Evolutionary conservation across 1,284 basidiomycete species (phyloP), one percentile per base, ranked within the genome.

Genomic region (Xerocomus nothofagi): DNA sequence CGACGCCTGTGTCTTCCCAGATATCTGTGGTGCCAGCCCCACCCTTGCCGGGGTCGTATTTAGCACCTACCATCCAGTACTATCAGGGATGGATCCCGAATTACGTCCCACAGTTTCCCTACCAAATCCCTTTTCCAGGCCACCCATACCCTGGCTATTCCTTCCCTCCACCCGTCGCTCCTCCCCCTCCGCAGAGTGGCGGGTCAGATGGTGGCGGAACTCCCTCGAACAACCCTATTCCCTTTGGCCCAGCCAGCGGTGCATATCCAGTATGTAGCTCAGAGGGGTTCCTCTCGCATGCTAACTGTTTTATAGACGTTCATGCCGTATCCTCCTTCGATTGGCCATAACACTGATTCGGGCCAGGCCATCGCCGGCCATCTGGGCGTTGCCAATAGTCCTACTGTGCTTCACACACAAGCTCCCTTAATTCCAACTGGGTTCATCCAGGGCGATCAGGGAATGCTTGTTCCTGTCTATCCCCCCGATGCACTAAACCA

Each of bases 401-500:
- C 68, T 30, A 58, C 61, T 30, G 56, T 59, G 6, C 44, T 66
- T 45, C 64, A 66, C 34, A 53, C 67, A 27, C 81, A 82, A 62
- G 77, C 84, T 12, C 84, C 86, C 26, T 68, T 88, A 14, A 70
- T 77, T 33, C 80, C 86, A 2, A 79, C 82, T 0, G 84, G 84
- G 3, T 89, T 88, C 59, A 79, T 86, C 47, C 84, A 87, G 54
- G 80, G 82, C 42, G 83, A 86, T 47, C 81, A 85, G 47, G 85
- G 86, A 4, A 78, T 79, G 20, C 72, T 88, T 17, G 78, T 87
- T 44, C 78, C 87, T 15, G 76, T 87, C 24, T 89, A 89, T 64
- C 80, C 80, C 24, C 82, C 81, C 5, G 85, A 89, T 41, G 84
- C 80, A 2, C 71, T 87, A 23, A 77, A 75, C 41, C 73, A 78